Conservation (phyloP, 495 filamentous ascomycete genomes). For the Hypoxylon intermedium region DNA sequence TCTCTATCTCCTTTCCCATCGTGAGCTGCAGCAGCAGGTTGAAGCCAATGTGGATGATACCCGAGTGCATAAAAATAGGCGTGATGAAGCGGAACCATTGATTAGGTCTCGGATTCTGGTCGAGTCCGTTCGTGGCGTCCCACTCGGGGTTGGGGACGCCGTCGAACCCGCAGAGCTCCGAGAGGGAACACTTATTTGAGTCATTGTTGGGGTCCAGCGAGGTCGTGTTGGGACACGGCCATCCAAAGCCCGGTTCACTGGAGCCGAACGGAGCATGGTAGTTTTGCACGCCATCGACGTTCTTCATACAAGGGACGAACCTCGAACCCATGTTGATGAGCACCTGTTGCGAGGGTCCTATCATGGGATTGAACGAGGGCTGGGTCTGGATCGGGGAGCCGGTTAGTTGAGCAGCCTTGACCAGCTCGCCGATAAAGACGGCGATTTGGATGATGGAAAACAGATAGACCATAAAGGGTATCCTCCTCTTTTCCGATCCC, state of each 20-base stretch:
- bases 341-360: conserved; percentile 87
- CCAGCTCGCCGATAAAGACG: conserved; percentile 91
- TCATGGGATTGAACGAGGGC: conserved; percentile 93
- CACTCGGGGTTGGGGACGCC: conserved; percentile 72
- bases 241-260: conserved; percentile 50
- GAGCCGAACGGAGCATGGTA: conserved; percentile 32
- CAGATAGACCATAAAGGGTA: conserved; percentile 83
- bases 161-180: conserved; percentile 80
- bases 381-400: conserved; percentile 83
- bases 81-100: conserved; percentile 97
- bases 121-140: conserved; percentile 43
- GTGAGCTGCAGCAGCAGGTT: conserved; percentile 90
- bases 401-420: conserved; percentile 72
- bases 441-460: conserved; percentile 78
- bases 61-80: conserved; percentile 94
- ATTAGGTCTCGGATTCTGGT: conserved; percentile 67
- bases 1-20: conserved; percentile 89
- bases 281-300: conserved; percentile 69
- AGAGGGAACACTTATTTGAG: conserved; percentile 70
- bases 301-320: conserved; percentile 94
- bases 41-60: conserved; percentile 92
- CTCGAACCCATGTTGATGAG: conserved; percentile 97
- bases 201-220: conserved; percentile 52
- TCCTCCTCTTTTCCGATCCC: conserved; percentile 59
- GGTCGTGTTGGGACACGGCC: conserved; percentile 81